Conservation (phyloP, 2,329 filamentous ascomycete genomes). For the Hypoxylon rubiginosum region DNA sequence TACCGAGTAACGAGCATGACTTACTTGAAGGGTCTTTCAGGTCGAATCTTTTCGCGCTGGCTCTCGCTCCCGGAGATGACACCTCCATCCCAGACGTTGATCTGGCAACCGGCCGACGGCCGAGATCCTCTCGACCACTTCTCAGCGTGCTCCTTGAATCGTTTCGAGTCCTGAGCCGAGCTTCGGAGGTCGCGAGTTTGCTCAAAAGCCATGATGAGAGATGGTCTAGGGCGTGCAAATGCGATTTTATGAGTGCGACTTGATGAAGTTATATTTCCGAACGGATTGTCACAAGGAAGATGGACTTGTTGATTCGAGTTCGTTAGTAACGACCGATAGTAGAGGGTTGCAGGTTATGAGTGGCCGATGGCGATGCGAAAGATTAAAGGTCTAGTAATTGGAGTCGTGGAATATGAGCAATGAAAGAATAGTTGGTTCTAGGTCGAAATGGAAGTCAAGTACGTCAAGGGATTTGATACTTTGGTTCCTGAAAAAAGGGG, state of each 20-base stretch:
- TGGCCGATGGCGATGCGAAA: slow-evolving; percentile 18
- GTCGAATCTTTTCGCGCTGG: slow-evolving; percentile 55
- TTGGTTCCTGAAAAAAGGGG: slow-evolving; percentile 37
- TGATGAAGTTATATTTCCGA: slow-evolving; percentile 25
- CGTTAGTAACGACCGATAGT: slow-evolving; percentile 14
- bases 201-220: slow-evolving; percentile 48
- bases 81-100: slow-evolving; percentile 26
- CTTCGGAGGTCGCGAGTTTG: slow-evolving; percentile 60
- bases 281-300: neutral
- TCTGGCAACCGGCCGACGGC: slow-evolving; percentile 47
- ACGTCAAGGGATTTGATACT: slow-evolving; percentile 19
- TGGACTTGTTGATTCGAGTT: slow-evolving; percentile 6
- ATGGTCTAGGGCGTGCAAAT: slow-evolving; percentile 14
- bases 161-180: slow-evolving; percentile 59
- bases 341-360: slow-evolving; percentile 28
- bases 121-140: slow-evolving; percentile 60
- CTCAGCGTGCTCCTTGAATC: slow-evolving; percentile 57
- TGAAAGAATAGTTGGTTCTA: slow-evolving; percentile 28
- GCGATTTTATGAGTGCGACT: neutral
- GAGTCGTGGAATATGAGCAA: slow-evolving; percentile 12
- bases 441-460: slow-evolving; percentile 18
- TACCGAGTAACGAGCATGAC: slow-evolving; percentile 31
- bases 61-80: slow-evolving; percentile 46
- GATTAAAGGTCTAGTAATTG: slow-evolving; percentile 5
- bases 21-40: slow-evolving; percentile 53